Evolutionary conservation across 2,329 filamentous ascomycete genomes (phyloP), one percentile per base, ranked within the genome.

Genomic region (Setomelanomma holmii): DNA sequence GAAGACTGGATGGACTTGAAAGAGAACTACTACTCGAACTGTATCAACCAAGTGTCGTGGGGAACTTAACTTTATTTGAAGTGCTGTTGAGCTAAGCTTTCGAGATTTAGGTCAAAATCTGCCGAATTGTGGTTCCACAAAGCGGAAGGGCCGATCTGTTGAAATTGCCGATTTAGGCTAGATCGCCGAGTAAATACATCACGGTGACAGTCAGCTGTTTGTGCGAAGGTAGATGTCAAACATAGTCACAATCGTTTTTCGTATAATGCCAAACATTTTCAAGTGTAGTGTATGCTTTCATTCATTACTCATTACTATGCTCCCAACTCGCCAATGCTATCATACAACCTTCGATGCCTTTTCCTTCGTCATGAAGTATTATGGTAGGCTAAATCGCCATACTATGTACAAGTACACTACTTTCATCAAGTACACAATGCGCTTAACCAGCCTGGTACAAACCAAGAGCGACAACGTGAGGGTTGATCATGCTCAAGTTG

Each of bases 381-480:
- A 47, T 40, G 17, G 36, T 47, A 40, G 42, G 30, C 19, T 45
- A 20, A 40, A 34, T 47, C 35, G 24, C 24, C 23, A 12, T 21
- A 20, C 45, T 47, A 47, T 40, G 16, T 40, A 52, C 40, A 51
- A 27, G 16, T 27, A 36, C 38, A 49, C 27, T 30, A 30, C n/a
- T n/a, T n/a, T 30, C 27, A 30, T 10, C 5, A 6, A 30, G n/a
- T 30, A 2, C 8, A 21, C 19, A 6, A 33, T 5, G 21, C 17
- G 10, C 30, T 82, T 81, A 95, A 60, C 90, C 91, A 63, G 90
- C 86, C 76, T 91, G 88, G 73, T 93, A 95, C 33, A 95, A 69
- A 46, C 85, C 88, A 47, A 92, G 79, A 19, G 90, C 90, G 49
- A 85, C 84, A 30, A 95, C 87, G 63, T 92, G 89, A 0, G 89